Conservation (phyloP, 2,329 filamentous ascomycete genomes). For the Xylaria sp. region DNA sequence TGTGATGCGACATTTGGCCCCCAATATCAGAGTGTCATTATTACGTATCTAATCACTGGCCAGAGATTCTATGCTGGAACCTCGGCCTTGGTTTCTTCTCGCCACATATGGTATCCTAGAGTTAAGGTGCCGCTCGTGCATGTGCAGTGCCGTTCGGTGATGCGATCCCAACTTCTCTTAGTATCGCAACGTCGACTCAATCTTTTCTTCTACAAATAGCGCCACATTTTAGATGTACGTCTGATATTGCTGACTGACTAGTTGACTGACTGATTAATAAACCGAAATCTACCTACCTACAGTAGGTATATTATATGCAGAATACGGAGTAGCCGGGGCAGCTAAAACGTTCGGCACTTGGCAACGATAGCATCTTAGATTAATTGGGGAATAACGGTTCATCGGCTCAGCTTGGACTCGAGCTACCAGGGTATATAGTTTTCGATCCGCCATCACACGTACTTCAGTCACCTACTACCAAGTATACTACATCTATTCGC, state of each 20-base stretch:
- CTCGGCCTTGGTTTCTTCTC: background rate
- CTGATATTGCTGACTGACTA: background rate
- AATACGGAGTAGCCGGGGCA: background rate
- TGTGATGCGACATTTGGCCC: background rate
- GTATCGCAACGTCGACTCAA: conserved; percentile 7
- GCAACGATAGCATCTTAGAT: background rate
- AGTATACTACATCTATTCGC: background rate
- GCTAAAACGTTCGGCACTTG: background rate
- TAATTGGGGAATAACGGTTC: background rate
- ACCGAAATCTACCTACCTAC: background rate
- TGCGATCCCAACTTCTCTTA: background rate
- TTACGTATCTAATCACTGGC: background rate
- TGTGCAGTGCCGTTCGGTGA: conserved; percentile 25
- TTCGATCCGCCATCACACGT: too few relatives aligned
- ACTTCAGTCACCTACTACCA: too few relatives aligned
- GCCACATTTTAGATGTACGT: background rate
- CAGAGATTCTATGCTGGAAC: conserved; percentile 3
- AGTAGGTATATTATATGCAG: background rate
- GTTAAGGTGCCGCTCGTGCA: conserved; percentile 26
- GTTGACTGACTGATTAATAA: background rate
- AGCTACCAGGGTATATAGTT: background rate
- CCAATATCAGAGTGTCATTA: conserved; percentile 4
- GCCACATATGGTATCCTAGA: conserved; percentile 27
- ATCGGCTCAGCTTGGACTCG: background rate
- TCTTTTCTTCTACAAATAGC: conserved; percentile 7